Evolutionary conservation across 2,329 filamentous ascomycete species (phyloP).

Genomic region (Chaetomiaceae sp.): DNA sequence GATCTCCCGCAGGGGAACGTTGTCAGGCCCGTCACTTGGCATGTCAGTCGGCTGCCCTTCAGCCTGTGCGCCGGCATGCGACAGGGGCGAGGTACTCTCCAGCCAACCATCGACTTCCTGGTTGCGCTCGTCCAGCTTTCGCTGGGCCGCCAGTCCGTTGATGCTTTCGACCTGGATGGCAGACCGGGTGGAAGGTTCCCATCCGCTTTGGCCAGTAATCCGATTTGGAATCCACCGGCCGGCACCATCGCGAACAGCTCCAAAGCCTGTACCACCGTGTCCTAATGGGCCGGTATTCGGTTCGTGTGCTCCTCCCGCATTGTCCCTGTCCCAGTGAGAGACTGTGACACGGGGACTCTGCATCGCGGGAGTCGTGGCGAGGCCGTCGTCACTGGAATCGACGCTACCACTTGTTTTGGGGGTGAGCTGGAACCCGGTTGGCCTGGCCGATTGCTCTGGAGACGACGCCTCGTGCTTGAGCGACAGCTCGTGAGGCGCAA

Average conservation of each 20-base stretch:
- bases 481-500: conserved; percentile 39
- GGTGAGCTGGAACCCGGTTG: conserved; percentile 38
- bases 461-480: conserved; percentile 33
- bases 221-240: conserved; percentile 38
- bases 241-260: conserved; percentile 33
- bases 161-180: conserved; percentile 40
- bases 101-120: conserved; percentile 48
- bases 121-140: conserved; percentile 42
- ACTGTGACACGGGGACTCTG: conserved; percentile 52
- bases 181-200: conserved; percentile 42
- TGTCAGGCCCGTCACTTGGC: conserved; percentile 27
- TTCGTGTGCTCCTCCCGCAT: conserved; percentile 20
- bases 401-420: conserved; percentile 45
- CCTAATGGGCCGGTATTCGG: conserved; percentile 10
- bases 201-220: conserved; percentile 38
- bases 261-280: conserved; percentile 14
- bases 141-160: conserved; percentile 41
- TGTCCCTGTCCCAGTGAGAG: conserved; percentile 47
- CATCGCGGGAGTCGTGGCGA: conserved; percentile 37
- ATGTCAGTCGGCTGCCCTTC: conserved; percentile 1
- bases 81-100: conserved; percentile 23
- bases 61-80: conserved; percentile 3
- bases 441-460: conserved; percentile 26
- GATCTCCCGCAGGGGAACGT: conserved; percentile 38
- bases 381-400: conserved; percentile 45